Percentiles rank a stretch among this genome's conserved stretches.
phyloP scores from a whole-genome alignment of 2,329 filamentous ascomycete species.

The Hypoxylon sp. region DNA sequence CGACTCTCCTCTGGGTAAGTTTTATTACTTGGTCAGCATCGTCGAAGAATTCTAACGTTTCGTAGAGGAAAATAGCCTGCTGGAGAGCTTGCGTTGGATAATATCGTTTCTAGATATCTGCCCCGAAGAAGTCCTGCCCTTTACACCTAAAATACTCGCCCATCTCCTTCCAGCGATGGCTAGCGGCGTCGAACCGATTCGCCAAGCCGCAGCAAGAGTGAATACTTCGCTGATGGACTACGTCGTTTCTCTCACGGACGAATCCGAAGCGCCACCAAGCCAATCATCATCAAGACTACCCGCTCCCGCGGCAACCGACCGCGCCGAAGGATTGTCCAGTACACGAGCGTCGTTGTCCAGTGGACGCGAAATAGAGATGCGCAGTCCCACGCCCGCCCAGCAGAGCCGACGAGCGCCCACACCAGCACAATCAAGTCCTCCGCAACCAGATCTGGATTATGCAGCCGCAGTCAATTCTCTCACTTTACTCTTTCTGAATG shows the following conservation, averaged over 20 bases:
- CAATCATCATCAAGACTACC: constrained; percentile 56
- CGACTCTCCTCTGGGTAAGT: constrained; percentile 79
- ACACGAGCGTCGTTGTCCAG: constrained; percentile 65
- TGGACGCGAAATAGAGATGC: constrained; percentile 64
- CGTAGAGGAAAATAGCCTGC: constrained; percentile 87
- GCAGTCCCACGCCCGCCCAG: constrained; percentile 64
- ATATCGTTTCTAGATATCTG: constrained; percentile 97
- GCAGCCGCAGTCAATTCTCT: constrained; percentile 93
- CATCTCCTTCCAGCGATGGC: constrained; percentile 95
- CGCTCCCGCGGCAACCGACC: constrained; percentile 57
- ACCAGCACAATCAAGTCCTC: constrained; percentile 56
- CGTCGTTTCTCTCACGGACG: constrained; percentile 89
- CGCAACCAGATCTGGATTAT: constrained; percentile 86
- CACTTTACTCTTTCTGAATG: constrained; percentile 93
- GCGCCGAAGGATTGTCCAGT: constrained; percentile 60
- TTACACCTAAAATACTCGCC: constrained; percentile 90
- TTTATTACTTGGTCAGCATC: constrained; percentile 11
- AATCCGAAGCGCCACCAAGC: constrained; percentile 58
- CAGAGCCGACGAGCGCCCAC: constrained; percentile 61
- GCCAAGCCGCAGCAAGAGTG: constrained; percentile 87
- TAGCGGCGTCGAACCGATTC: constrained; percentile 88
- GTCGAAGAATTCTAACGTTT: constrained; percentile 31
- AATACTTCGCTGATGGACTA: constrained; percentile 94
- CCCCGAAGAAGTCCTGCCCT: constrained; percentile 93
- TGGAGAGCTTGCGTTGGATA: constrained; percentile 94